phyloP scores from a whole-genome alignment of 441 rosid genomes.

The Croton laevigatus region DNA sequence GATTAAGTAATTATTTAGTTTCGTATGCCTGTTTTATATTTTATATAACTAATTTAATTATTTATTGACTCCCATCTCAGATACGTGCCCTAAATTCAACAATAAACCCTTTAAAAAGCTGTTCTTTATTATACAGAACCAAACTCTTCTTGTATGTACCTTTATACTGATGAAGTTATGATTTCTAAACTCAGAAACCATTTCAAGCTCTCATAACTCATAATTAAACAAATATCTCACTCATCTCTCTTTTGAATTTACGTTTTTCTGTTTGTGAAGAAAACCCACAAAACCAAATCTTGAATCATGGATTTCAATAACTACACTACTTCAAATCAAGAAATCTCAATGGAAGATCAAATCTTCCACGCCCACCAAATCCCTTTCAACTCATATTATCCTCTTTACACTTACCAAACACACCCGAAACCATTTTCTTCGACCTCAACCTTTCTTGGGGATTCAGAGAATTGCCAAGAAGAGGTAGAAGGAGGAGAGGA shows the following conservation, averaged over 20 bases:
- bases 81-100: conserved; percentile 12
- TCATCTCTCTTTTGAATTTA: background rate
- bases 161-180: conserved; percentile 19
- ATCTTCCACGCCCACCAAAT: conserved; percentile 33
- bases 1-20: no score
- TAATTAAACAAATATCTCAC: conserved; percentile 1
- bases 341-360: conserved; percentile 52
- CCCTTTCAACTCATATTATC: conserved; percentile 33
- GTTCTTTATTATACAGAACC: conserved; percentile 33
- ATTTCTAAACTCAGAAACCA: conserved; percentile 22
- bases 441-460: conserved; percentile 20
- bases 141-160: conserved; percentile 38
- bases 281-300: conserved; percentile 14
- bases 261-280: background rate
- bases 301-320: conserved; percentile 56
- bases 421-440: conserved; percentile 30
- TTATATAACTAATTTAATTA: no score
- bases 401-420: conserved; percentile 27
- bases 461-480: conserved; percentile 12
- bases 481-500: conserved; percentile 52
- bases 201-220: conserved; percentile 17
- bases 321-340: conserved; percentile 44
- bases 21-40: no score
- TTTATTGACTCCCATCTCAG: background rate
- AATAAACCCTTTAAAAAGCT: conserved; percentile 24